Evolutionary conservation across 169 alveolate species (phyloP).

Genomic region (Perkinsus chesapeaki): DNA sequence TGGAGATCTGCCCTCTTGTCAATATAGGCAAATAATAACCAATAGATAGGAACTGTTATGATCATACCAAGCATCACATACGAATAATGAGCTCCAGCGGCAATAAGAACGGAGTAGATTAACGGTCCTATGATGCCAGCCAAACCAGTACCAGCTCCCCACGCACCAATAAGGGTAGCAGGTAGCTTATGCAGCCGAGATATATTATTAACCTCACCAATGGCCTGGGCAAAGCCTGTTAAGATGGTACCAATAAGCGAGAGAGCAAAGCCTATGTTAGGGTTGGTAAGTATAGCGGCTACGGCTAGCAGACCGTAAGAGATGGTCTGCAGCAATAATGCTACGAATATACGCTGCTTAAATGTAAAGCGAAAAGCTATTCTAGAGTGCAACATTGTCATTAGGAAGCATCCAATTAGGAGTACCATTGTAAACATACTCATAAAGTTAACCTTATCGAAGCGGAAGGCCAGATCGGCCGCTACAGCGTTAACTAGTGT

Average conservation of each 20-base stretch:
- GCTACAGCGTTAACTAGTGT: background rate
- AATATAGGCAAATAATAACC: background rate
- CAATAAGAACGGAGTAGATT: background rate
- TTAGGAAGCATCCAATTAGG: background rate
- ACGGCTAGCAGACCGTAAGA: background rate
- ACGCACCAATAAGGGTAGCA: background rate
- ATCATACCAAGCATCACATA: background rate
- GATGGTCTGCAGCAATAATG: background rate
- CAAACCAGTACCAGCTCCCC: constrained; percentile 16
- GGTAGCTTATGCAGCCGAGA: background rate
- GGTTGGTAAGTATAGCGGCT: background rate
- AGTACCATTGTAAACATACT: background rate
- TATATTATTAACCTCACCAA: background rate
- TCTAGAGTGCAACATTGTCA: background rate
- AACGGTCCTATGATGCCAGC: background rate
- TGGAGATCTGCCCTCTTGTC: background rate
- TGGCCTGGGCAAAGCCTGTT: background rate
- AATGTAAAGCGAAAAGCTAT: background rate
- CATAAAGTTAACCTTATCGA: background rate
- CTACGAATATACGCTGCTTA: background rate
- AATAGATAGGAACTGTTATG: background rate
- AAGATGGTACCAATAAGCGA: background rate
- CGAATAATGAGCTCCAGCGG: background rate
- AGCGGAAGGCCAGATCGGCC: background rate
- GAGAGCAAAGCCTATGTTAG: background rate